phyloP scores from a whole-genome alignment of 768 basidiomycete genomes.

The Tricholoma sp. region DNA sequence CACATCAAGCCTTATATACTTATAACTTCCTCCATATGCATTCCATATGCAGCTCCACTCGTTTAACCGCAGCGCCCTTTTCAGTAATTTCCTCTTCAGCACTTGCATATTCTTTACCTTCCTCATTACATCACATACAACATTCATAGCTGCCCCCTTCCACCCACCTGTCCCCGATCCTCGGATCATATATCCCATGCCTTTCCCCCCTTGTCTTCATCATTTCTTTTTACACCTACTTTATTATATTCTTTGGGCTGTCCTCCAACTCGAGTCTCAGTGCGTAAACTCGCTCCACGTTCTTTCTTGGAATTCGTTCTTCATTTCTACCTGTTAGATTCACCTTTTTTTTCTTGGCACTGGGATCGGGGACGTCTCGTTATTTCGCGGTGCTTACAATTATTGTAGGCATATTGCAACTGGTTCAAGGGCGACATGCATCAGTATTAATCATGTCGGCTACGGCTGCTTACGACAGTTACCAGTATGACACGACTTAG shows the following conservation, averaged over 20 bases:
- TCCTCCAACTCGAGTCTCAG: constrained; percentile 5
- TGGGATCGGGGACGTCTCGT: not conserved
- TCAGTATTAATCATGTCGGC: not conserved
- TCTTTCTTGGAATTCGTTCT: not conserved
- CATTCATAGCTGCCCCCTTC: not conserved
- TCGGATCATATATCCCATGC: not conserved
- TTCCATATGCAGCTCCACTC: constrained; percentile 1
- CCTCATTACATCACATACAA: not conserved
- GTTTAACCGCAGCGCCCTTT: not conserved
- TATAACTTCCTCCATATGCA: constrained; percentile 1
- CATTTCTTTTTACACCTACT: not conserved
- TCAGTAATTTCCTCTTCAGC: not conserved
- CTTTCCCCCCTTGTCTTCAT: not conserved
- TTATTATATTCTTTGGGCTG: not conserved
- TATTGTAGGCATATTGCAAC: not conserved
- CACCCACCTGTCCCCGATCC: not conserved
- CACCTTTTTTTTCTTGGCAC: not conserved
- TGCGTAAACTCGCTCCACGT: constrained; percentile 5
- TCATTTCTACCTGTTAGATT: not conserved
- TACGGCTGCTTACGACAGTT: not conserved
- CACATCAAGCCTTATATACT: constrained; percentile 1
- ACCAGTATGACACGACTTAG: too few relatives aligned
- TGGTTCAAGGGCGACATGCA: not conserved
- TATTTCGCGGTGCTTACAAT: not conserved
- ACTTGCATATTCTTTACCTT: not conserved